A percentile compares a stretch with the other conserved stretches of the same genome.
Evolutionary conservation across 306 rosid genomes (phyloP).

Genomic region (Betula pendula): DNA sequence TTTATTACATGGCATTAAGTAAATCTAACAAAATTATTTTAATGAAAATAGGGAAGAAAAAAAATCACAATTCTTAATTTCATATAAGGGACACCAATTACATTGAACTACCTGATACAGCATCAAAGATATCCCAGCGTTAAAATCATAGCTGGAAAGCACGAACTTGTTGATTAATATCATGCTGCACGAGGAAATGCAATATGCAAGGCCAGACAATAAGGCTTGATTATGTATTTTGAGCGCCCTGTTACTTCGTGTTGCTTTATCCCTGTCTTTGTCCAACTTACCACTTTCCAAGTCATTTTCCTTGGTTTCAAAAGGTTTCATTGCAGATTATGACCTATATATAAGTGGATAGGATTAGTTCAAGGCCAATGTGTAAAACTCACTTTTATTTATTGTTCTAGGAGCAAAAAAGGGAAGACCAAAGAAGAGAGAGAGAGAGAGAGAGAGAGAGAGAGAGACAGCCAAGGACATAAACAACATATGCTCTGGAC

Average conservation of each 20-base stretch:
- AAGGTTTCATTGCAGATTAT: slow-evolving; percentile 58
- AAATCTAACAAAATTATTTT: not conserved
- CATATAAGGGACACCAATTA: not conserved
- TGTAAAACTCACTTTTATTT: not conserved
- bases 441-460: not conserved
- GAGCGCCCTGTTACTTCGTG: slow-evolving; percentile 43
- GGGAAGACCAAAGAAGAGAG: slow-evolving; percentile 5
- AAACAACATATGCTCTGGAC: not conserved
- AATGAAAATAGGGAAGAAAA: not conserved
- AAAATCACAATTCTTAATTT: not conserved
- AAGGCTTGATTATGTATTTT: slow-evolving; percentile 77
- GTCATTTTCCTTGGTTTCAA: slow-evolving; percentile 49
- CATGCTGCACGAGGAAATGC: slow-evolving; percentile 92
- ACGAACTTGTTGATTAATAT: slow-evolving; percentile 85
- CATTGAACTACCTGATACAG: slow-evolving; percentile 73
- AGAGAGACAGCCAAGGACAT: not conserved
- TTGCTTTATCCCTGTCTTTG: slow-evolving; percentile 49
- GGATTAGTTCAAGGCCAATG: not conserved
- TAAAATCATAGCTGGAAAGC: slow-evolving; percentile 85
- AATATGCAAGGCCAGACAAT: slow-evolving; percentile 86
- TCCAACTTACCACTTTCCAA: slow-evolving; percentile 69
- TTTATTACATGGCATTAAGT: not conserved
- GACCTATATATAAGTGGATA: slow-evolving; percentile 26
- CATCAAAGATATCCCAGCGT: slow-evolving; percentile 93
- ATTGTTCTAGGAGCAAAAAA: not conserved